Base-by-base conservation (phyloP, 768 basidiomycete genomes). In the Nidula microcarpa region DNA sequence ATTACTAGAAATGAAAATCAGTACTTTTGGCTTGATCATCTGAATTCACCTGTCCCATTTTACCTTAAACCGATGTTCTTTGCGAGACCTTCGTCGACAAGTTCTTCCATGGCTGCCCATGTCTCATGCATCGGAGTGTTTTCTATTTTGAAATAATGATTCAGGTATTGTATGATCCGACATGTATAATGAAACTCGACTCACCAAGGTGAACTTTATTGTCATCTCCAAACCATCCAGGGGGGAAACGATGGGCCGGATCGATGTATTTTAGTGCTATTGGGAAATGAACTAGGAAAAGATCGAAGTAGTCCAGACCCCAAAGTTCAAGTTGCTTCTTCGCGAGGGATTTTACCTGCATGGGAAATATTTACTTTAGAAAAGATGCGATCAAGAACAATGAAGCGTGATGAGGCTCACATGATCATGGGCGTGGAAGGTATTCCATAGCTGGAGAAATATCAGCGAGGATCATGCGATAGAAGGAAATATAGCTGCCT, bases 231-330 rank as follows among this genome's bases (percentile, higher is more conserved):
- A 68, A 82, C 93, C 93, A 94, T 63, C 86, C 90, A 7, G 91
- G 85, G 43, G 93, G 91, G 68, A 90, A 94, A 56, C 83, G 80
- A 62, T 84, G 81, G 17, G 65, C 63, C 43, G 88, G 87, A 64
- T 91, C 87, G 49, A 94, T 88, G 60, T 93, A 92, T 67, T 84
- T 65, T 57, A 96, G 75, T 32, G 92, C 72, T 57, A 94, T 76
- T 17, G 93, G 93, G 79, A 94, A 94, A 68, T 95, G 94, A 49
- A 94, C 74, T 41, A 89, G 72, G 77, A 82, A 91, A 46, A 91
- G 72, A 60, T 91, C 89, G 64, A 91, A 91, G 67, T 89, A 91
- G 23, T 89, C 87, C 43, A 95, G 73, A 30, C 89, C 89, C 93
- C 93, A 96, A 61, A 82, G 78, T 5, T 71, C 72, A 16, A 96